Base-by-base conservation (phyloP, 768 basidiomycete species). In the Lactifluus subvellereus region DNA sequence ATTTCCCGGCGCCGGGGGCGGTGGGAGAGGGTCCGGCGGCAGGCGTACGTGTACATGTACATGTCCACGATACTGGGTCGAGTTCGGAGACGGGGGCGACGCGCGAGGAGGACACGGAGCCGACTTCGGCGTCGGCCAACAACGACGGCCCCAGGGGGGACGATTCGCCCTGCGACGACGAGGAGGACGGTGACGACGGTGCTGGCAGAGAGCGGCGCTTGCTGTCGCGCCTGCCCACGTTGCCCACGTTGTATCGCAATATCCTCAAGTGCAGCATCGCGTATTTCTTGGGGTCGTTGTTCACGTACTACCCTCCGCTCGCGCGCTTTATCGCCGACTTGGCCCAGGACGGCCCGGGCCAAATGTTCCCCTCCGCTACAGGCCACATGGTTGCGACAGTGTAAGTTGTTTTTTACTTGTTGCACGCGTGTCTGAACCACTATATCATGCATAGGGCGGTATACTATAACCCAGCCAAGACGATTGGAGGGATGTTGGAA, bases 381-480 rank as follows among this genome's bases (percentile, higher is more conserved):
- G 92, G 87, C 1, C 94, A 97, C 75, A 86, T 96, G 87, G 88
- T 96, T 9, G 92, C 94, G 9, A 94, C 94, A 2, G 82, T 97
- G 94, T 94, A 72, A 71, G 88, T 42, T 20, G 37, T 45, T 33
- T 16, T 20, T 66, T 11, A 48, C 10, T 53, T 14, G 4, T 48
- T 38, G 6, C 62, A 22, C 16, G 27, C 54, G 59, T 55, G 27
- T 40, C 53, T 55, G 45, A 40, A 32, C 10, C 13, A 18, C 10
- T 32, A n/a, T 33, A 18, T 20, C 35, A 7, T 40, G 30, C 40
- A 38, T 67, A 87, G 90, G 62, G 84, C 84, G 5, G 89, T 91
- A 0, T 94, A 98, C 74, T 98, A 85, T 73, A 93, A 95, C 68
- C 96, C 96, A 4, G 94, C 94, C 32, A 94, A 96, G 70, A 94